Percentiles rank a stretch among this genome's conserved stretches.
phyloP scores from a whole-genome alignment of 2,329 filamentous ascomycete genomes.

The Diaporthe ilicicola region DNA sequence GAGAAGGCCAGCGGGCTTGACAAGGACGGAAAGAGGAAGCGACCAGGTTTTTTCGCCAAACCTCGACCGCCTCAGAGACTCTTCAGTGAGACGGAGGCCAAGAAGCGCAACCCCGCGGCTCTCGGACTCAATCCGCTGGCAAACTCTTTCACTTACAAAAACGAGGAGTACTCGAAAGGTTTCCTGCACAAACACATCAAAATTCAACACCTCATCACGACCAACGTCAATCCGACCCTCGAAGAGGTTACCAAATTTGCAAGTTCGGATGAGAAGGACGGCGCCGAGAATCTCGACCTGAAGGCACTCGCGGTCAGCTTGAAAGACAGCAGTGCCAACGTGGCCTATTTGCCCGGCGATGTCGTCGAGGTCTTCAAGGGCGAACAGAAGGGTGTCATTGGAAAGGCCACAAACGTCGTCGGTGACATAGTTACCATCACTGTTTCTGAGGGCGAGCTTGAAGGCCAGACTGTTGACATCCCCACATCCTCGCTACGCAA shows the following conservation, averaged over 20 bases:
- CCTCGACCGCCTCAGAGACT: constrained; percentile 85
- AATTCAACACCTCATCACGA: constrained; percentile 83
- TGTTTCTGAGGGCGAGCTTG: constrained; percentile 83
- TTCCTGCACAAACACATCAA: constrained; percentile 95
- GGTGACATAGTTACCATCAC: constrained; percentile 91
- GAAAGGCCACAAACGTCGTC: constrained; percentile 84
- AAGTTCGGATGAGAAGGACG: constrained; percentile 81
- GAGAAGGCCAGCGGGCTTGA: constrained; percentile 39
- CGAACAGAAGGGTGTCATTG: constrained; percentile 91
- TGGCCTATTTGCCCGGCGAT: constrained; percentile 90
- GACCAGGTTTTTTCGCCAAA: constrained; percentile 55
- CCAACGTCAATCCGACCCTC: constrained; percentile 89
- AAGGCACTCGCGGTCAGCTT: constrained; percentile 89
- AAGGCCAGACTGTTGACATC: constrained; percentile 87
- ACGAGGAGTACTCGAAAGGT: constrained; percentile 90
- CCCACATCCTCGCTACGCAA: constrained; percentile 93
- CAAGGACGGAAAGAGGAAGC: constrained; percentile 81
- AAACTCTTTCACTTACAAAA: constrained; percentile 85
- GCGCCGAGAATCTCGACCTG: constrained; percentile 91
- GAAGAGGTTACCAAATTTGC: constrained; percentile 97
- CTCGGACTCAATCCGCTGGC: constrained; percentile 75
- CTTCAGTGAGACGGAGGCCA: constrained; percentile 92
- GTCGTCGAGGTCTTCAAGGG: constrained; percentile 96
- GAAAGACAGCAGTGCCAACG: constrained; percentile 82
- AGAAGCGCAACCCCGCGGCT: constrained; percentile 79